Conservation (phyloP, 305 asterid genomes). For the Rubia balearica region DNA sequence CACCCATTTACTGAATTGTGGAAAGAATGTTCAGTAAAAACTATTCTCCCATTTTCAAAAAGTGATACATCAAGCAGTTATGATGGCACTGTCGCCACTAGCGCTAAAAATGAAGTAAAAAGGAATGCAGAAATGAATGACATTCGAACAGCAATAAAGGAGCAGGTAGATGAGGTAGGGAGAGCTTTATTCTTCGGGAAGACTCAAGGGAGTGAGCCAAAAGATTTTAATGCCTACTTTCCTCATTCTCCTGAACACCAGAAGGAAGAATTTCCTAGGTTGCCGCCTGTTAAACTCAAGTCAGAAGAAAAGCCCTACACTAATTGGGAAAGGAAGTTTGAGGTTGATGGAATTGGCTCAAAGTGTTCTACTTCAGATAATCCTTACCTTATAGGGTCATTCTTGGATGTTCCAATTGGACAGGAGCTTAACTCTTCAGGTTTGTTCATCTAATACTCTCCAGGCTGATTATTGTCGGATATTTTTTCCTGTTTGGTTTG, state of each 20-base stretch:
- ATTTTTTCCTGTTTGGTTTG: not conserved
- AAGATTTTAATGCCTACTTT: conserved; percentile 46
- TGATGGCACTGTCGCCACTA: conserved; percentile 30
- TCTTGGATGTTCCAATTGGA: conserved; percentile 88
- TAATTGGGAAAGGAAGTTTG: conserved; percentile 84
- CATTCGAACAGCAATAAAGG: conserved; percentile 59
- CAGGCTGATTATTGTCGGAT: not conserved
- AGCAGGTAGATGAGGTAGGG: conserved; percentile 84
- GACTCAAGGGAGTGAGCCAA: conserved; percentile 44
- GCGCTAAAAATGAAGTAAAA: conserved; percentile 56
- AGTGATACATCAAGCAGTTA: conserved; percentile 63
- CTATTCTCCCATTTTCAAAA: conserved; percentile 54
- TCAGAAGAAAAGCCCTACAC: conserved; percentile 75
- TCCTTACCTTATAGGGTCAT: conserved; percentile 73
- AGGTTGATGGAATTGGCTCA: conserved; percentile 60
- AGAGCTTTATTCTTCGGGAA: conserved; percentile 65
- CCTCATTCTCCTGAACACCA: conserved; percentile 49
- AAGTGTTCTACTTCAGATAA: conserved; percentile 56
- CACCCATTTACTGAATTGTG: conserved; percentile 39
- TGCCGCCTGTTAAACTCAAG: conserved; percentile 86
- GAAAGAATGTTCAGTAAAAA: conserved; percentile 71
- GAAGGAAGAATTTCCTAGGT: conserved; percentile 88
- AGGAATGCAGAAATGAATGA: conserved; percentile 46
- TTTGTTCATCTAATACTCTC: conserved; percentile 20
- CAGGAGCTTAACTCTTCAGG: conserved; percentile 80